These are phyloP conservation scores for Aspergillus sp. DNA, from an alignment of 2,329 filamentous ascomycete species.

Conservation along the genomic window DNA sequence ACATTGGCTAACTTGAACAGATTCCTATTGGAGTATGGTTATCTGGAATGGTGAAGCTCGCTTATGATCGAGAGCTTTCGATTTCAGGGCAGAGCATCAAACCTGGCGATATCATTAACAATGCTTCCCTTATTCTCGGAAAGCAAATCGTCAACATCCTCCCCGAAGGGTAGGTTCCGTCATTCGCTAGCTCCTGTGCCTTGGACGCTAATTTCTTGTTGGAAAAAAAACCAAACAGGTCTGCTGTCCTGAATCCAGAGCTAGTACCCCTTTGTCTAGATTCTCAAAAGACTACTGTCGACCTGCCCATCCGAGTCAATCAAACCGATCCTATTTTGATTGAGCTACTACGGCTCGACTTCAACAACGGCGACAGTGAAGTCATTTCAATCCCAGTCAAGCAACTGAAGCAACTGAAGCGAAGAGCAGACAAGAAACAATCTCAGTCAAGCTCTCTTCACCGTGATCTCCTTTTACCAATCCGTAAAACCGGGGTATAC, in stretches of 20 bases:
- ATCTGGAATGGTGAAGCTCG: slow-evolving; percentile 70
- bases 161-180: slow-evolving; percentile 70
- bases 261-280: slow-evolving; percentile 79
- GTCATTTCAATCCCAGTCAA: slow-evolving; percentile 71
- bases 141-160: slow-evolving; percentile 98
- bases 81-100: slow-evolving; percentile 94
- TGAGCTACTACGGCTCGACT: slow-evolving; percentile 82
- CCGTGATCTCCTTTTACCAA: slow-evolving; percentile 68
- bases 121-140: slow-evolving; percentile 89
- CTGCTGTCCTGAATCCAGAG: slow-evolving; percentile 83
- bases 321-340: slow-evolving; percentile 86
- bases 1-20: slow-evolving; percentile 36
- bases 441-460: slow-evolving; percentile 54
- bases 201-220: slow-evolving; percentile 25
- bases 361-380: slow-evolving; percentile 78
- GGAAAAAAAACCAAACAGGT: slow-evolving; percentile 51
- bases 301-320: slow-evolving; percentile 87
- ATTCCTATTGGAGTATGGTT: slow-evolving; percentile 74
- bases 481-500: slow-evolving; percentile 89
- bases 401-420: slow-evolving; percentile 74
- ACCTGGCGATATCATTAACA: slow-evolving; percentile 81
- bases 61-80: slow-evolving; percentile 90
- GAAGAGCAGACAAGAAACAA: slow-evolving; percentile 62
- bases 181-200: not conserved
- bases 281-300: slow-evolving; percentile 58